phyloP scores from a whole-genome alignment of 257 asterid genomes.

The Salvia splendens region DNA sequence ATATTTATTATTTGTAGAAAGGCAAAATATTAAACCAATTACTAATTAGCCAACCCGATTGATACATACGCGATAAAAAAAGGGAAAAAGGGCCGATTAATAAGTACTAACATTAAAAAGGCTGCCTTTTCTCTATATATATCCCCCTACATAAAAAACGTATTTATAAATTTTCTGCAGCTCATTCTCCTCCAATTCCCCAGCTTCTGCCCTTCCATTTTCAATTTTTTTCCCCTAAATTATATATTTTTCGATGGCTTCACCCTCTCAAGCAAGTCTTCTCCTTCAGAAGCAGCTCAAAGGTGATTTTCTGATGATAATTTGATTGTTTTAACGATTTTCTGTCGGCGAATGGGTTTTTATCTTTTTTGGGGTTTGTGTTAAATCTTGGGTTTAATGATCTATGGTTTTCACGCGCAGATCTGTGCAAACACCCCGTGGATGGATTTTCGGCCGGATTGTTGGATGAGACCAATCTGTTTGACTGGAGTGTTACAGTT shows the following conservation, averaged over 20 bases:
- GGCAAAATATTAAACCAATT: not conserved
- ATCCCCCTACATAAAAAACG: not conserved
- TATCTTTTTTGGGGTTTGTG: conserved; percentile 20
- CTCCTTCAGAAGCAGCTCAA: conserved; percentile 95
- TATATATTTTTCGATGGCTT: conserved; percentile 53
- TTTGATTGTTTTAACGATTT: conserved; percentile 13
- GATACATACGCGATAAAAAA: not conserved
- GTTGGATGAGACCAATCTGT: conserved; percentile 76
- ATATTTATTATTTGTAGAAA: not conserved
- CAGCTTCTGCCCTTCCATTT: conserved; percentile 24
- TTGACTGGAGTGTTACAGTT: conserved; percentile 95
- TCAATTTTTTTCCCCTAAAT: not conserved
- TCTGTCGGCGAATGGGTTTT: conserved; percentile 29
- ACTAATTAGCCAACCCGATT: not conserved
- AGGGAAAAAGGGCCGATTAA: conserved; percentile 31
- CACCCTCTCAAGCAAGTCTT: conserved; percentile 84
- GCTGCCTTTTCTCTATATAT: conserved; percentile 25
- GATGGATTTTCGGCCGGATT: conserved; percentile 99
- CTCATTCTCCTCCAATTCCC: conserved; percentile 21
- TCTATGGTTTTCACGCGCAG: conserved; percentile 57
- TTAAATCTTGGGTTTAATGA: conserved; percentile 47
- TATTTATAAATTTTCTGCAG: conserved; percentile 3
- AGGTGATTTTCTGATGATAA: conserved; percentile 41
- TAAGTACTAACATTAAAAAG: conserved; percentile 22
- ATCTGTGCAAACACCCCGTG: conserved; percentile 87